Evolutionary conservation across 2,329 filamentous ascomycete species (phyloP).

Genomic region (Podosphaera xanthii): DNA sequence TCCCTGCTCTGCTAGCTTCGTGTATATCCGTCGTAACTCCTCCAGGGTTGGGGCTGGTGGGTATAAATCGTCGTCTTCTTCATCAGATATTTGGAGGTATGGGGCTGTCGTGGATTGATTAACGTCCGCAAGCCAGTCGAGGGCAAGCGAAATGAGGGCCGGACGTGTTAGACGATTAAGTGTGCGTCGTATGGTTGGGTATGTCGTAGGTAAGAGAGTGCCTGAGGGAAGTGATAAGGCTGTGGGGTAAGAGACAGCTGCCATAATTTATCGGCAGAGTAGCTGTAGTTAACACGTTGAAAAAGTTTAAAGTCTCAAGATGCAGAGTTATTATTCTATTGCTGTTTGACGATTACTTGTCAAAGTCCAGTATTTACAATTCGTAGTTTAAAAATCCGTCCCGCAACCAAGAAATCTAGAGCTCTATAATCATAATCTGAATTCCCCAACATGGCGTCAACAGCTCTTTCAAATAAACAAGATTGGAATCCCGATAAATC

Average conservation of each 20-base stretch:
- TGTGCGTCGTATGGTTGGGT: conserved; percentile 39
- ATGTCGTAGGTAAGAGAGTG: conserved; percentile 42
- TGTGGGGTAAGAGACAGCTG: conserved; percentile 39
- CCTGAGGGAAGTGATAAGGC: conserved; percentile 48
- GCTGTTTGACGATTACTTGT: background rate
- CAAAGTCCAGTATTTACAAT: background rate
- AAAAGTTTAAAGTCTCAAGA: background rate
- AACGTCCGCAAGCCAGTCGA: conserved; percentile 54
- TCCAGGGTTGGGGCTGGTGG: conserved; percentile 40
- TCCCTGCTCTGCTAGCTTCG: conserved; percentile 32
- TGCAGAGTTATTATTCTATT: background rate
- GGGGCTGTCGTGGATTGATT: conserved; percentile 37
- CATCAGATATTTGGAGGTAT: conserved; percentile 27
- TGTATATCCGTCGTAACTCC: conserved; percentile 43
- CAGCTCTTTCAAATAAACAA: background rate
- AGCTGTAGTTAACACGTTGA: background rate
- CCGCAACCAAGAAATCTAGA: background rate
- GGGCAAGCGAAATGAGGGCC: conserved; percentile 46
- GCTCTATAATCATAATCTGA: background rate
- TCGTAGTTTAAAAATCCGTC: background rate
- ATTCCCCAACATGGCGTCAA: background rate
- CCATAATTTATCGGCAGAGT: conserved; percentile 1
- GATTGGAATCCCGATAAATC: background rate
- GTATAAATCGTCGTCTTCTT: conserved; percentile 43
- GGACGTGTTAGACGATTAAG: conserved; percentile 48